Conservation (phyloP, 2,329 filamentous ascomycete genomes). For the Aureobasidium sp. region DNA sequence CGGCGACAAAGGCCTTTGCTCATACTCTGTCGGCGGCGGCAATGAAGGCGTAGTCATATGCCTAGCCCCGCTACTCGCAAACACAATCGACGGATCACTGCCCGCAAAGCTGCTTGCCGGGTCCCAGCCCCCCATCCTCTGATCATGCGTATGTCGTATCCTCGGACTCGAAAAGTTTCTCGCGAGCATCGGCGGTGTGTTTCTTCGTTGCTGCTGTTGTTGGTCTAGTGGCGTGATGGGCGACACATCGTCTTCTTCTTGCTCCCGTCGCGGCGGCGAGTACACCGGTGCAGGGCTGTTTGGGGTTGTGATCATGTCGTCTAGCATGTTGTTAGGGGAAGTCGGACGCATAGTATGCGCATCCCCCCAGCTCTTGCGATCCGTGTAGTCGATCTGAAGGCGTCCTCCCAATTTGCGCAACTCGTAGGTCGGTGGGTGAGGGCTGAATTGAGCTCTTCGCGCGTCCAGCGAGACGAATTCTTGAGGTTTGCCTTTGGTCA, state of each 20-base stretch:
- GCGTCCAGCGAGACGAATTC: constrained; percentile 91
- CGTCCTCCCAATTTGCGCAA: background rate
- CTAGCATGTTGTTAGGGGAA: background rate
- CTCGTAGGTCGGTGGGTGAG: constrained; percentile 3
- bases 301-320: background rate
- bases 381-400: background rate
- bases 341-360: background rate
- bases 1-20: background rate
- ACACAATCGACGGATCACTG: background rate
- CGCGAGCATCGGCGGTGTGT: background rate
- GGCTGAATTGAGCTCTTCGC: background rate
- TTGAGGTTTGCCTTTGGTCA: constrained; percentile 43
- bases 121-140: background rate
- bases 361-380: background rate
- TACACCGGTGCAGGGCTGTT: background rate
- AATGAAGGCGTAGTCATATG: background rate
- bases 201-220: background rate
- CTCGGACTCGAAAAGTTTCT: constrained; percentile 3
- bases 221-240: background rate
- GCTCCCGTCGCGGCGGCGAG: background rate
- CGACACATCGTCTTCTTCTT: background rate
- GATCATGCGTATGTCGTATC: background rate
- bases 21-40: background rate
- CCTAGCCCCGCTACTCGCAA: background rate
- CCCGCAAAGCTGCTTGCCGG: background rate